Evolutionary conservation across 306 rosid species (phyloP).

Genomic region (Gillenia trifoliata): DNA sequence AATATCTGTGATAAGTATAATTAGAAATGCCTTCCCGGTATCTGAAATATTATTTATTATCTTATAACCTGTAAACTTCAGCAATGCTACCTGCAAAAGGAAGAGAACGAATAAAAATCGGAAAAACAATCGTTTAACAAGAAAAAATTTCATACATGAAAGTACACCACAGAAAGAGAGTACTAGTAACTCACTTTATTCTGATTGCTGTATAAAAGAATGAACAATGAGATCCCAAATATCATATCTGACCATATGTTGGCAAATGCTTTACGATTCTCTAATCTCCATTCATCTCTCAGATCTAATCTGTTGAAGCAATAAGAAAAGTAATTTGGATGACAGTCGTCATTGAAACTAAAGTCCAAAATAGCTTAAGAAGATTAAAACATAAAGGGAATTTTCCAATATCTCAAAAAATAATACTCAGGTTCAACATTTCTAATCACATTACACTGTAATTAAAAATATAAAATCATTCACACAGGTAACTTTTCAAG

Average conservation of each 20-base stretch:
- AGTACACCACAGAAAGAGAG: slow-evolving; percentile 7
- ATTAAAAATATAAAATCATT: not conserved
- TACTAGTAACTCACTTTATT: slow-evolving; percentile 61
- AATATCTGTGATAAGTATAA: slow-evolving; percentile 82
- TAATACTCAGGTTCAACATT: not conserved
- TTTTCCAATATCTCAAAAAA: not conserved
- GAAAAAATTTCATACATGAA: slow-evolving; percentile 1
- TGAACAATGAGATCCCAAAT: slow-evolving; percentile 78
- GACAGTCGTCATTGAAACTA: slow-evolving; percentile 12
- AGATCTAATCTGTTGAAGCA: slow-evolving; percentile 66
- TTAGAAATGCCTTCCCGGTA: slow-evolving; percentile 92
- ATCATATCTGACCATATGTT: slow-evolving; percentile 92
- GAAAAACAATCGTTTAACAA: slow-evolving; percentile 1
- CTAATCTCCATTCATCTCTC: slow-evolving; percentile 88
- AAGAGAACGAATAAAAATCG: slow-evolving; percentile 13
- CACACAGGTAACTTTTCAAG: not conserved
- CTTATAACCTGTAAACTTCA: slow-evolving; percentile 94
- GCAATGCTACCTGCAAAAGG: slow-evolving; percentile 90
- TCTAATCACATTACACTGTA: not conserved
- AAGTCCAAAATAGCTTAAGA: slow-evolving; percentile 6
- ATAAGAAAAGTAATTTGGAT: slow-evolving; percentile 24
- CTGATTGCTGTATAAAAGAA: slow-evolving; percentile 86
- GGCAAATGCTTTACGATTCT: slow-evolving; percentile 91
- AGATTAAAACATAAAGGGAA: not conserved
- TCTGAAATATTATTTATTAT: slow-evolving; percentile 84